Conservation (phyloP, 108 stramenopile genomes). For the Pseudonitzschia delicatissima region DNA sequence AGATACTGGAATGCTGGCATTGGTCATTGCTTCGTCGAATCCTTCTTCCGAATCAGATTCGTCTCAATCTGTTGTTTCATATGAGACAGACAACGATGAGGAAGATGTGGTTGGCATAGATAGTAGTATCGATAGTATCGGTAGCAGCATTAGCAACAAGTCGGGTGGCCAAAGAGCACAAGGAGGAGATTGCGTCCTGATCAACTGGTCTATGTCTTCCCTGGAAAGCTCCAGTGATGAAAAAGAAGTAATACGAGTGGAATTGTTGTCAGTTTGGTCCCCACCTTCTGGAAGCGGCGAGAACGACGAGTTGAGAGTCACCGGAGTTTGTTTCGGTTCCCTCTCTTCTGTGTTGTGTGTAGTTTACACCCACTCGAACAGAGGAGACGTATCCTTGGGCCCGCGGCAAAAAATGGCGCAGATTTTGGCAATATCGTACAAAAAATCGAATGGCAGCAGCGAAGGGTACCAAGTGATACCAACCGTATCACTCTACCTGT, state of each 20-base stretch:
- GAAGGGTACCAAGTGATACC: slow-evolving; percentile 7
- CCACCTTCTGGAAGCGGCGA: not conserved
- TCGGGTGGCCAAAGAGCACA: too few relatives aligned
- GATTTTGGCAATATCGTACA: slow-evolving; percentile 12
- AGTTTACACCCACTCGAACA: slow-evolving; percentile 6
- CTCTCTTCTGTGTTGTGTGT: slow-evolving; percentile 20
- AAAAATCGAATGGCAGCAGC: not conserved
- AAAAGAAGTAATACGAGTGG: slow-evolving; percentile 1
- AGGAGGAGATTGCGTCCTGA: not conserved
- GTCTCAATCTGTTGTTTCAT: not conserved
- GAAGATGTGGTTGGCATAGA: not conserved
- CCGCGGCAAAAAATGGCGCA: slow-evolving; percentile 10
- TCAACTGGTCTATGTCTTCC: too few relatives aligned
- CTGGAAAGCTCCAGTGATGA: not conserved
- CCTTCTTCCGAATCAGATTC: not conserved
- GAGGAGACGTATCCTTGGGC: not conserved
- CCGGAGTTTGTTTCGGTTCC: slow-evolving; percentile 22
- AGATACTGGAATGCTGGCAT: not conserved
- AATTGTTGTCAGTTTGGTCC: slow-evolving; percentile 1
- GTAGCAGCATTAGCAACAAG: too few relatives aligned
- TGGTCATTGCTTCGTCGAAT: not conserved
- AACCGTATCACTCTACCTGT: slow-evolving; percentile 8
- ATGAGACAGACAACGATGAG: not conserved
- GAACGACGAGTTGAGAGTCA: not conserved
- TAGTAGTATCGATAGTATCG: not conserved